Conservation (phyloP, 2,329 filamentous ascomycete species). For the Pseudogymnoascus sp. region DNA sequence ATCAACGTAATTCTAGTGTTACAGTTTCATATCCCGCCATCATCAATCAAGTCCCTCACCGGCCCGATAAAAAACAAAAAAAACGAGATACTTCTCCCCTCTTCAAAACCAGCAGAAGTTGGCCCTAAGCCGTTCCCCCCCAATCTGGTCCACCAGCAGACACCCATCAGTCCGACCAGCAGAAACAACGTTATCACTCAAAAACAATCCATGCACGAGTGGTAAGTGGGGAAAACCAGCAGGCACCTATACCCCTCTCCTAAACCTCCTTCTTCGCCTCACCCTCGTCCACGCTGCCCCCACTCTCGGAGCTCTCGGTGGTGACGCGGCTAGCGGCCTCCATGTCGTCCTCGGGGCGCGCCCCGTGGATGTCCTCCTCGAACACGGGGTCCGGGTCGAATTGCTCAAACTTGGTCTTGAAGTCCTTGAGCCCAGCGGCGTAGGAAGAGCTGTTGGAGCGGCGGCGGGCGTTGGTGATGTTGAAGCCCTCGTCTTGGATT, state of each 20-base stretch:
- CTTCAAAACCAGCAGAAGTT: neutral
- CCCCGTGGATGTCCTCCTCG: conserved; percentile 75
- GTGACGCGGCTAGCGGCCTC: conserved; percentile 23
- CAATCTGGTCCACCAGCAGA: conserved; percentile 4
- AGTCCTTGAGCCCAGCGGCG: conserved; percentile 61
- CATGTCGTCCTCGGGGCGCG: conserved; percentile 30
- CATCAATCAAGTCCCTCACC: neutral
- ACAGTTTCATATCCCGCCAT: neutral
- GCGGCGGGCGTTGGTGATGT: conserved; percentile 76
- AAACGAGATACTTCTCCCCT: neutral
- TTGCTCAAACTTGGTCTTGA: conserved; percentile 96
- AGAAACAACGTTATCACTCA: too few species aligned
- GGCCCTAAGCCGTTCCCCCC: neutral
- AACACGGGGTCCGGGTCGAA: conserved; percentile 86
- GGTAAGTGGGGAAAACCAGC: neutral
- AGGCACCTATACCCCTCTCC: neutral
- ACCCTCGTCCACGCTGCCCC: too few species aligned
- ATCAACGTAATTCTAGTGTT: neutral
- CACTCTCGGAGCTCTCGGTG: conserved; percentile 25
- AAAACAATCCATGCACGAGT: too few species aligned
- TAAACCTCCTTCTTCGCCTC: conserved; percentile 39
- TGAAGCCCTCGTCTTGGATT: conserved; percentile 75
- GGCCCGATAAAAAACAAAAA: neutral
- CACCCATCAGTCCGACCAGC: neutral
- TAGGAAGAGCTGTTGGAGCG: conserved; percentile 84